Evolutionary conservation across 2,329 filamentous ascomycete species (phyloP).

Genomic region (Emmonsiellopsis sp.): DNA sequence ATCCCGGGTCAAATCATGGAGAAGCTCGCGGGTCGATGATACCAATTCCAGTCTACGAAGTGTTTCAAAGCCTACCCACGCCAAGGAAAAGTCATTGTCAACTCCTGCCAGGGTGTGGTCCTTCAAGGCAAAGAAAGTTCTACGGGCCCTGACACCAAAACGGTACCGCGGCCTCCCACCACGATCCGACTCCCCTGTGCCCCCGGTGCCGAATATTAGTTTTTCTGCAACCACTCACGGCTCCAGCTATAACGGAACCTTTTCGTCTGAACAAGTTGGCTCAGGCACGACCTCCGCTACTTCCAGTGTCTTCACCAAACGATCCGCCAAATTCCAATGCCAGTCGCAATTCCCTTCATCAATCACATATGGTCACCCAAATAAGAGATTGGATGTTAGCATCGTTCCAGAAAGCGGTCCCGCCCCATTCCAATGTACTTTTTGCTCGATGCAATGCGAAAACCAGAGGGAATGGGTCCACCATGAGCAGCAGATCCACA

Average conservation of each 20-base stretch:
- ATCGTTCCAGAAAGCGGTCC: constrained; percentile 1
- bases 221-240: background rate
- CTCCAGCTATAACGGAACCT: background rate
- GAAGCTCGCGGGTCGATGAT: background rate
- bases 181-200: background rate
- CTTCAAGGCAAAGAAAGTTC: background rate
- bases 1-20: background rate
- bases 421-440: constrained; percentile 7
- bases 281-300: background rate
- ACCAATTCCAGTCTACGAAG: background rate
- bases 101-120: background rate
- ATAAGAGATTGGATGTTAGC: constrained; percentile 1
- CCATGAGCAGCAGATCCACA: constrained; percentile 6
- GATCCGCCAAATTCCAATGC: background rate
- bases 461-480: constrained; percentile 6
- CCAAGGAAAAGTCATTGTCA: background rate
- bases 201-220: too few relatives aligned
- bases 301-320: background rate
- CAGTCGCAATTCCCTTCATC: background rate
- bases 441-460: constrained; percentile 8
- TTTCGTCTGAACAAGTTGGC: background rate
- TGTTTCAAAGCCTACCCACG: background rate
- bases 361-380: constrained; percentile 1
- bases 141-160: background rate
- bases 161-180: background rate